Evolutionary conservation across 129 eudicot species (phyloP).

Genomic region (Ambrosia artemisiifolia): DNA sequence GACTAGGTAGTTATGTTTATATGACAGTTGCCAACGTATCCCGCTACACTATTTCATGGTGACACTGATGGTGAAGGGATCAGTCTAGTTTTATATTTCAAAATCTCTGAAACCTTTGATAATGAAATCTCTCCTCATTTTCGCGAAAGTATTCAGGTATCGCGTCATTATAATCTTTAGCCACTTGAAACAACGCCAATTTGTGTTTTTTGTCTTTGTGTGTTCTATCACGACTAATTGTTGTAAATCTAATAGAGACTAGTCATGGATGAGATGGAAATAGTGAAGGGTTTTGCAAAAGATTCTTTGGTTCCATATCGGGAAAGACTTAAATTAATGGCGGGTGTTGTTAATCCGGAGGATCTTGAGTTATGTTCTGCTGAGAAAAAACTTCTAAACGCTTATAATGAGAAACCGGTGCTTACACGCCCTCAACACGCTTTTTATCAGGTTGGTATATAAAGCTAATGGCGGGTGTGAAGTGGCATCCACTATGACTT

Average conservation of each 20-base stretch:
- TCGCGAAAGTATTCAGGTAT: slow-evolving; percentile 66
- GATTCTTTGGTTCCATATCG: slow-evolving; percentile 75
- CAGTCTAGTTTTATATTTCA: slow-evolving; percentile 79
- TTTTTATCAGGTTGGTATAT: slow-evolving; percentile 52
- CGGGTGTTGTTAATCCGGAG: slow-evolving; percentile 77
- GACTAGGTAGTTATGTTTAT: not conserved
- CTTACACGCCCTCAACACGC: slow-evolving; percentile 88
- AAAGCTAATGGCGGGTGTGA: no score
- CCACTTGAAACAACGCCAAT: not conserved
- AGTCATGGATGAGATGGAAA: slow-evolving; percentile 62
- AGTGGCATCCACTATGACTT: no score
- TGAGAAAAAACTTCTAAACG: slow-evolving; percentile 65
- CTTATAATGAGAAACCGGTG: slow-evolving; percentile 81
- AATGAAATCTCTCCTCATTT: slow-evolving; percentile 48
- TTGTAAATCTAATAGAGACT: slow-evolving; percentile 42
- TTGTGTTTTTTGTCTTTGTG: not conserved
- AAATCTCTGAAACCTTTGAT: slow-evolving; percentile 59
- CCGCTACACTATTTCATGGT: slow-evolving; percentile 70
- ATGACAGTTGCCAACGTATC: slow-evolving; percentile 72
- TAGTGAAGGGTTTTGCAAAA: slow-evolving; percentile 58
- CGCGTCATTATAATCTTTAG: not conserved
- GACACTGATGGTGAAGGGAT: slow-evolving; percentile 78
- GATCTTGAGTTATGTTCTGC: slow-evolving; percentile 74
- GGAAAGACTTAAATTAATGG: slow-evolving; percentile 79
- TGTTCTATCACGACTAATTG: not conserved